phyloP scores from a whole-genome alignment of 2,329 filamentous ascomycete species.

The Ceratocystis colombiana region DNA sequence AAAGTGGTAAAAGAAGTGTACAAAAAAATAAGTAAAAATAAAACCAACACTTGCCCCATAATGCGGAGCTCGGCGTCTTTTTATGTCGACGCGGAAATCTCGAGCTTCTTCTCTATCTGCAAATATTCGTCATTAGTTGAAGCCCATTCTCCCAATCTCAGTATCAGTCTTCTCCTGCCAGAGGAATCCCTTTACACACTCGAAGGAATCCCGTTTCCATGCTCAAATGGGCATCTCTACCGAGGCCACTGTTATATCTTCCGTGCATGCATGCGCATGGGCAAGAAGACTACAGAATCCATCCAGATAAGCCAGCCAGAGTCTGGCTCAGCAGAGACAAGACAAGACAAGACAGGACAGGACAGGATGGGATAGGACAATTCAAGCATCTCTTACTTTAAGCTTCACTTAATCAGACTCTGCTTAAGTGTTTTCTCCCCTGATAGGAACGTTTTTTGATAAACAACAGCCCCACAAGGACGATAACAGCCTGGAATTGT shows the following conservation, averaged over 20 bases:
- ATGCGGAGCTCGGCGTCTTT: too few species aligned
- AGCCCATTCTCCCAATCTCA: background rate
- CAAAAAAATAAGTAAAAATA: background rate
- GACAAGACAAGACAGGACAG: background rate
- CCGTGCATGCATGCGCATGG: background rate
- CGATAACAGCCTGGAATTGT: slow-evolving; percentile 1
- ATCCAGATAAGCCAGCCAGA: background rate
- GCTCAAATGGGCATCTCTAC: slow-evolving; percentile 8
- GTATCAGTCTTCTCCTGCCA: background rate
- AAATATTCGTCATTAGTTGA: too few species aligned
- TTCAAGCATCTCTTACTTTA: background rate
- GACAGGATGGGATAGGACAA: background rate
- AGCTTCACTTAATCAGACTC: background rate
- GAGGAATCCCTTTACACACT: background rate
- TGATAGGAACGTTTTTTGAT: background rate
- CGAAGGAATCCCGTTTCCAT: slow-evolving; percentile 11
- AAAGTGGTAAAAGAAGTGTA: background rate
- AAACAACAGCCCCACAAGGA: background rate
- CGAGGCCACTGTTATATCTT: background rate
- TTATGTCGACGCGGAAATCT: too few species aligned
- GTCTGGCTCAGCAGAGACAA: background rate
- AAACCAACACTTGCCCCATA: too few species aligned
- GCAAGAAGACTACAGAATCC: too few species aligned
- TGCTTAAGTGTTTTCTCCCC: background rate
- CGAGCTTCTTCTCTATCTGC: too few species aligned